Conservation (phyloP, 441 rosid genomes). For the Rhodomyrtus psidioides region DNA sequence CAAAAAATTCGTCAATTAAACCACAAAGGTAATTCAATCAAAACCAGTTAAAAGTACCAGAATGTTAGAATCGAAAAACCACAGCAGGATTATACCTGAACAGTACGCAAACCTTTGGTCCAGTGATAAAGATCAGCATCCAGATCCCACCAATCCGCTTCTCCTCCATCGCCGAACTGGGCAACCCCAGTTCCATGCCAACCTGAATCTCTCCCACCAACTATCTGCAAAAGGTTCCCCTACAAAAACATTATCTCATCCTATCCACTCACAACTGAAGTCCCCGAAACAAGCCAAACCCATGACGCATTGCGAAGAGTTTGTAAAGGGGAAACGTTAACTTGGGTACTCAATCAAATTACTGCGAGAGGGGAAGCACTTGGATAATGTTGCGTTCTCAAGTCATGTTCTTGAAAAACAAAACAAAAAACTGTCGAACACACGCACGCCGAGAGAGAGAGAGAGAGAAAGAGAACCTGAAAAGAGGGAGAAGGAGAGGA, state of each 20-base stretch:
- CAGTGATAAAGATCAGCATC: conserved; percentile 72
- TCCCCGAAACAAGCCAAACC: background rate
- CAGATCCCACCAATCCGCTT: conserved; percentile 59
- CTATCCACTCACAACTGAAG: background rate
- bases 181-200: conserved; percentile 27
- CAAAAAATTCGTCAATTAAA: background rate
- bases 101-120: conserved; percentile 68
- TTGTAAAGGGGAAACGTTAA: background rate
- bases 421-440: background rate
- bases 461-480: background rate
- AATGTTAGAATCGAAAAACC: background rate
- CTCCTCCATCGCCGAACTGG: conserved; percentile 21
- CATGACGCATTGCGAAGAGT: background rate
- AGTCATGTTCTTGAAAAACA: background rate
- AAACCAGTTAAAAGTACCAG: background rate
- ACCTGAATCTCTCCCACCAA: conserved; percentile 43
- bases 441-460: background rate
- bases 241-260: background rate
- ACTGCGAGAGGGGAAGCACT: background rate
- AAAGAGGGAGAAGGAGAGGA: background rate
- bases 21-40: background rate
- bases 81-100: conserved; percentile 41
- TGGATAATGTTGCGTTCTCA: background rate
- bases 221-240: conserved; percentile 32
- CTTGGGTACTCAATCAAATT: background rate